Conservation (phyloP, 345 rosid genomes). For the Arabidopsis suecica region DNA sequence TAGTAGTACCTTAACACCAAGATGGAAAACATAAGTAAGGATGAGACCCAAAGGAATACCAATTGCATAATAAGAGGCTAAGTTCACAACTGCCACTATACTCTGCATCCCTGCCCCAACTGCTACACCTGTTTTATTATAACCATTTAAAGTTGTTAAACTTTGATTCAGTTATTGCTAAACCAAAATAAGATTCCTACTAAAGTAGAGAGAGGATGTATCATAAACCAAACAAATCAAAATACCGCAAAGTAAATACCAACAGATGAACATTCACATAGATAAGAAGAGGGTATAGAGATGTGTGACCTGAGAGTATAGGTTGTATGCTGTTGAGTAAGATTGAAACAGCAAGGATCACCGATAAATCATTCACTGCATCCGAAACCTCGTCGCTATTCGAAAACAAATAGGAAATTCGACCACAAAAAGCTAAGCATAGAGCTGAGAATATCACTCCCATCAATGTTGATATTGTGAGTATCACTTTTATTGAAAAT, state of each 20-base stretch:
- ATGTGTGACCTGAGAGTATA: slow-evolving; percentile 52
- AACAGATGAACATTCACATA: not conserved
- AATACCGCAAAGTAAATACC: not conserved
- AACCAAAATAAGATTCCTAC: not conserved
- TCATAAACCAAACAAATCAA: not conserved
- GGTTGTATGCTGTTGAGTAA: slow-evolving; percentile 59
- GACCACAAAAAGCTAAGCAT: slow-evolving; percentile 49
- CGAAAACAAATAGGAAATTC: slow-evolving; percentile 52
- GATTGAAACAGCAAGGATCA: slow-evolving; percentile 54
- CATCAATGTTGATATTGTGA: slow-evolving; percentile 41
- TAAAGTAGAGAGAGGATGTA: not conserved
- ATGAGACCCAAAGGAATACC: slow-evolving; percentile 73
- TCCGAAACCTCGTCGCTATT: slow-evolving; percentile 42
- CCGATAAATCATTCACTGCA: slow-evolving; percentile 48
- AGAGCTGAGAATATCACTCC: slow-evolving; percentile 53
- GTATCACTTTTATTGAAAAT: slow-evolving; percentile 54
- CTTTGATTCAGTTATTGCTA: not conserved
- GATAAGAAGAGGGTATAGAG: not conserved
- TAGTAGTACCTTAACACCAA: slow-evolving; percentile 57
- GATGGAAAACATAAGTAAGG: slow-evolving; percentile 57
- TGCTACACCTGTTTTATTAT: slow-evolving; percentile 62
- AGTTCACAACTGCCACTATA: slow-evolving; percentile 62
- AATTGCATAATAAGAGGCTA: slow-evolving; percentile 59
- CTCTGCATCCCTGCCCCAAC: slow-evolving; percentile 79
- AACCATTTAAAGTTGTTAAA: not conserved